Evolutionary conservation across 768 basidiomycete genomes (phyloP).

Genomic region (Omphalotus guepiniiformis): DNA sequence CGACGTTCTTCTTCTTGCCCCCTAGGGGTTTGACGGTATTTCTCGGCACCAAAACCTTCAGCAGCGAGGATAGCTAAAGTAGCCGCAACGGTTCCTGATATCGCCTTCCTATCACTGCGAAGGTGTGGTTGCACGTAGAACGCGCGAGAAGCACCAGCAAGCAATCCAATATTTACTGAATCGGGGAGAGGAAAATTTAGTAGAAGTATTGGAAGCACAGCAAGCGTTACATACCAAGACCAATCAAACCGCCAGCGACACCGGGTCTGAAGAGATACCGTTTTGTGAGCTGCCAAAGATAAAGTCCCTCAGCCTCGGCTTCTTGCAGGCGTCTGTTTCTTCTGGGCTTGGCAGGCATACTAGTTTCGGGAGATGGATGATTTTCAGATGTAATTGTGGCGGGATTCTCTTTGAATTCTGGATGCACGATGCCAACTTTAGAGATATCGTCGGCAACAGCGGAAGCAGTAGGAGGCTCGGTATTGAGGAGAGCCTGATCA

Average conservation of each 20-base stretch:
- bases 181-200: neutral
- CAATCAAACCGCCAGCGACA: conserved; percentile 68
- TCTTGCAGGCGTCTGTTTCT: conserved; percentile 35
- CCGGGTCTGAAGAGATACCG: conserved; percentile 58
- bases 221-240: conserved; percentile 59
- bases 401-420: conserved; percentile 45
- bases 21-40: conserved; percentile 52
- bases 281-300: conserved; percentile 50
- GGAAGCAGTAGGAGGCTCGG: conserved; percentile 30
- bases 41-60: conserved; percentile 62
- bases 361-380: conserved; percentile 18
- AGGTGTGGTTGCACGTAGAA: conserved; percentile 61
- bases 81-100: conserved; percentile 51
- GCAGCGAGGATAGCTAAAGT: conserved; percentile 53
- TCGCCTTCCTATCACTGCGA: conserved; percentile 49
- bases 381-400: conserved; percentile 28
- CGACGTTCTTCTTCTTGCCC: conserved; percentile 54
- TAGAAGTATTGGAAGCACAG: neutral
- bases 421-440: conserved; percentile 55
- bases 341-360: conserved; percentile 15
- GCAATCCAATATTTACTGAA: conserved; percentile 67
- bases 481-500: conserved; percentile 61
- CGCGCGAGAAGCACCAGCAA: conserved; percentile 56
- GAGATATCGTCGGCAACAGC: conserved; percentile 39
- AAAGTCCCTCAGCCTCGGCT: conserved; percentile 45